phyloP scores from a whole-genome alignment of 2,329 filamentous ascomycete genomes.

The Fusarium floridanum region DNA sequence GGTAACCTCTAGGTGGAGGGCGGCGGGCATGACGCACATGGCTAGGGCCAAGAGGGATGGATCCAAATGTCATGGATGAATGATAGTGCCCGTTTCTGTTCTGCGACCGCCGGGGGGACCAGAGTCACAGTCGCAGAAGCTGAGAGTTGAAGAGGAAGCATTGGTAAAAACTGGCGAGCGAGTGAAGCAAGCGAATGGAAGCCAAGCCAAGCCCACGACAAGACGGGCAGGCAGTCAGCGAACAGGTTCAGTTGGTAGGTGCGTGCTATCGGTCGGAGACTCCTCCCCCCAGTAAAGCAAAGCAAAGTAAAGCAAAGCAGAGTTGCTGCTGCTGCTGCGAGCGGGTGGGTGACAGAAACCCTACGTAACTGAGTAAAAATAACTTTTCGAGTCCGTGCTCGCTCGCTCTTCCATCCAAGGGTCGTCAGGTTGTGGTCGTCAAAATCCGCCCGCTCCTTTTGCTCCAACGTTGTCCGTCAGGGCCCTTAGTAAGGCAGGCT shows the following conservation, averaged over 20 bases:
- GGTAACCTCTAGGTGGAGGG: conserved; percentile 21
- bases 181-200: conserved; percentile 27
- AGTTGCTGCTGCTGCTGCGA: background rate
- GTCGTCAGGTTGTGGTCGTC: conserved; percentile 12
- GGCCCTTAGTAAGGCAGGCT: conserved; percentile 7
- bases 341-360: conserved; percentile 42
- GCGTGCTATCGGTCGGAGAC: conserved; percentile 10
- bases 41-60: conserved; percentile 25
- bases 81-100: conserved; percentile 27
- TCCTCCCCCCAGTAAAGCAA: conserved; percentile 8
- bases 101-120: conserved; percentile 21
- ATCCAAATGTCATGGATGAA: conserved; percentile 21
- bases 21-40: conserved; percentile 40
- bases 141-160: conserved; percentile 15
- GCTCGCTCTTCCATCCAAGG: background rate
- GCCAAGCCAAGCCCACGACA: conserved; percentile 6
- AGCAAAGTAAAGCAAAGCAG: conserved; percentile 3
- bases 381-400: conserved; percentile 47
- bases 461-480: background rate
- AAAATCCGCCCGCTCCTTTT: conserved; percentile 3
- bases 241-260: conserved; percentile 18
- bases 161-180: background rate
- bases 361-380: conserved; percentile 49
- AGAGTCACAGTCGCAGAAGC: conserved; percentile 4
- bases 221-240: background rate